Conservation (phyloP, 2,329 filamentous ascomycete genomes). For the Coniochaeta hoffmannii region DNA sequence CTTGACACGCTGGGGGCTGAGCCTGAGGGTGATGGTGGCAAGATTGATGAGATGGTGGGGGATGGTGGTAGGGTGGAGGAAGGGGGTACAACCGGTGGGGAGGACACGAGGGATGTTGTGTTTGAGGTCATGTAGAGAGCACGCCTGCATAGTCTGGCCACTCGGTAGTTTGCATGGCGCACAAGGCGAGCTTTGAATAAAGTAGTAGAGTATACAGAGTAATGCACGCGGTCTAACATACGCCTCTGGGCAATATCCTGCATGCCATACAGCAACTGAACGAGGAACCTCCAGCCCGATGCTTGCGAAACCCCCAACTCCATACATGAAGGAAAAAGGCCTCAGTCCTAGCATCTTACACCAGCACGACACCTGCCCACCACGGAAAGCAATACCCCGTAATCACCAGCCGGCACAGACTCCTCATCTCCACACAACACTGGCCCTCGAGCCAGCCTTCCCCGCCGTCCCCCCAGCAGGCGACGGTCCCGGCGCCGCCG, state of each 20-base stretch:
- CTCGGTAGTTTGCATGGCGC: neutral
- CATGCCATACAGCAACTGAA: too few species aligned
- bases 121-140: neutral
- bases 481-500: neutral
- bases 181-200: too few species aligned
- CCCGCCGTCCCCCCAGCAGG: neutral
- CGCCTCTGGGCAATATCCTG: too few species aligned
- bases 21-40: neutral
- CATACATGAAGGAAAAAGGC: too few species aligned
- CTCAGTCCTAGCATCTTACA: neutral
- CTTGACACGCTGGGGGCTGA: conserved; percentile 2
- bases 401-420: neutral
- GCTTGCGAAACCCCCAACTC: too few species aligned
- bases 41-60: neutral
- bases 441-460: neutral
- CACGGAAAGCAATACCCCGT: neutral
- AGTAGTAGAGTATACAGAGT: too few species aligned
- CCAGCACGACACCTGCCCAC: neutral
- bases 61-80: neutral
- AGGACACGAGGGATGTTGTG: neutral
- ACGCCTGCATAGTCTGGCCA: neutral
- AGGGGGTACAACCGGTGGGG: neutral
- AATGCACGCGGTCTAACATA: too few species aligned
- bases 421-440: neutral
- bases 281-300: too few species aligned